Evolutionary conservation across 768 basidiomycete species (phyloP), one percentile per base, ranked within the genome.

Genomic region (Dioszegia aurantiaca): DNA sequence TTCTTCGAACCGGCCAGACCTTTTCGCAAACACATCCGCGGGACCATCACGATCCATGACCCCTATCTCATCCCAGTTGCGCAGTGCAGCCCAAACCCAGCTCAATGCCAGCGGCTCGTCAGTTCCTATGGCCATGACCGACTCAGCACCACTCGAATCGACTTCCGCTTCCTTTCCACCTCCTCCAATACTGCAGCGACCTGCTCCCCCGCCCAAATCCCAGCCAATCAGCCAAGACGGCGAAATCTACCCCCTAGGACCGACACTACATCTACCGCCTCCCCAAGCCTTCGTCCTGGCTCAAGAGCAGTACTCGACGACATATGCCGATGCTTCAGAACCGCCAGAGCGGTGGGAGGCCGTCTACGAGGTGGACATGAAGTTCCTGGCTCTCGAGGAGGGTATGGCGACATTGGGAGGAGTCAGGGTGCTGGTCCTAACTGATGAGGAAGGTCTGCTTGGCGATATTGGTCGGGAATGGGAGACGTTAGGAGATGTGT

Each of bases 401-500:
- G 70, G 70, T 0, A 37, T 67, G 37, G 58, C 57, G 2, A 51
- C 27, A 14, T 46, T 72, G 1, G 70, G 70, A 21, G 70, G 70
- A 9, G 16, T 72, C 12, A 62, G 70, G 23, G 58, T 69, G 4
- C 40, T 72, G 47, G 28, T 61, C 16, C 37, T 70, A 6, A 55
- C 61, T 17, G 54, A 63, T 31, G 52, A 46, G 28, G 47, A 24
- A 6, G 54, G 41, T 1, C 12, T 21, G n/a, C 27, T 12, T 9
- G 69, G 65, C 17, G 31, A 27, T 24, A 41, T 65, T 0, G 63
- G 41, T 10, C 52, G 45, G 36, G 70, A 72, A 47, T 69, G 63
- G 63, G 60, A 63, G 17, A 67, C 56, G 47, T 39, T 72, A 24
- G 70, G 70, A 14, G 65, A 69, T 63, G 30, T 69, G 5, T 58